Percentiles rank a stretch among this genome's conserved stretches.
Evolutionary conservation across 2,329 filamentous ascomycete genomes (phyloP).

Genomic region (Trichoderma asperellum): DNA sequence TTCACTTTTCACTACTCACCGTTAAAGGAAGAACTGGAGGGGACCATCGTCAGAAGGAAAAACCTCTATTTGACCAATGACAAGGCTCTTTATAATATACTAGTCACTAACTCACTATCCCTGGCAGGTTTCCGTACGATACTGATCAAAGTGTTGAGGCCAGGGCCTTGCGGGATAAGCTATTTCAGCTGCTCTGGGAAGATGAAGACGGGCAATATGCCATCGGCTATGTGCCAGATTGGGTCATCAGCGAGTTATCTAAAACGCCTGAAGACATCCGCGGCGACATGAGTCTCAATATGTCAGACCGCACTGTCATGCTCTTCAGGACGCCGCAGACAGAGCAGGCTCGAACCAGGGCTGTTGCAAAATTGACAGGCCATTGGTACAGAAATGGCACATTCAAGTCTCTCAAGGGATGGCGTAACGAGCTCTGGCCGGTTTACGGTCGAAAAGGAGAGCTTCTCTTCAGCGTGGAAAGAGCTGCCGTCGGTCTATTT

Average conservation of each 20-base stretch:
- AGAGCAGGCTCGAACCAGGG: slow-evolving; percentile 64
- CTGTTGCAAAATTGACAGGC: slow-evolving; percentile 59
- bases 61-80: background rate
- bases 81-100: background rate
- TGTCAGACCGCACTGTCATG: slow-evolving; percentile 62
- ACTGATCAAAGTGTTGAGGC: slow-evolving; percentile 61
- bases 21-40: background rate
- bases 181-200: slow-evolving; percentile 69
- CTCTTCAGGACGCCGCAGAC: slow-evolving; percentile 60
- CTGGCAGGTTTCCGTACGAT: slow-evolving; percentile 74
- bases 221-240: slow-evolving; percentile 64
- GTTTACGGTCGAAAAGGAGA: slow-evolving; percentile 69
- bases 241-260: slow-evolving; percentile 54
- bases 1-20: slow-evolving; percentile 19
- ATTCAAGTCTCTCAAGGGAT: slow-evolving; percentile 76
- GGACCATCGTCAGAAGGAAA: no score
- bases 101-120: background rate
- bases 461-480: slow-evolving; percentile 74
- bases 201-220: slow-evolving; percentile 65
- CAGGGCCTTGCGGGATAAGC: slow-evolving; percentile 57
- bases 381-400: slow-evolving; percentile 71
- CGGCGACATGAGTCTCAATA: slow-evolving; percentile 65
- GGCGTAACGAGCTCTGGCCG: slow-evolving; percentile 81
- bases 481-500: slow-evolving; percentile 73
- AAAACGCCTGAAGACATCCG: slow-evolving; percentile 55